phyloP scores from a whole-genome alignment of 2,329 filamentous ascomycete species.

The Pseudogymnoascus sp. region DNA sequence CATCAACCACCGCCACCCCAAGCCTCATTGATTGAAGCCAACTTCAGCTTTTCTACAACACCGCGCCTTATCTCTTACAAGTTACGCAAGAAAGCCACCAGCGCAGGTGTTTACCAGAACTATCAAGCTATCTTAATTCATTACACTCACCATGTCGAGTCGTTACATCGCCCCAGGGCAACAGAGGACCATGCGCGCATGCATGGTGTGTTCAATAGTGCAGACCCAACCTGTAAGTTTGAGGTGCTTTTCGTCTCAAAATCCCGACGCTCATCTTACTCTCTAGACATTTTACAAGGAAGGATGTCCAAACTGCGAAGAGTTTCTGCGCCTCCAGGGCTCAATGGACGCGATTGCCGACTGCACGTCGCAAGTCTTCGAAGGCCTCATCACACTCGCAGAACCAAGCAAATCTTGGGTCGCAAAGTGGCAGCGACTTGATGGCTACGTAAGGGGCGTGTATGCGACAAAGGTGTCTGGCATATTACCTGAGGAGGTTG shows the following conservation, averaged over 20 bases:
- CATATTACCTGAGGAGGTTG: constrained; percentile 60
- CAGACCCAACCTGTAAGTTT: constrained; percentile 64
- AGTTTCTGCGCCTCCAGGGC: constrained; percentile 75
- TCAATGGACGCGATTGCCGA: constrained; percentile 76
- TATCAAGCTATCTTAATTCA: neutral
- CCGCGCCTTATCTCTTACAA: neutral
- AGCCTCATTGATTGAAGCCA: neutral
- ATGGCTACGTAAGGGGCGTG: constrained; percentile 78
- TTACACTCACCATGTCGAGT: constrained; percentile 32
- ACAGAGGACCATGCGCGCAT: constrained; percentile 83
- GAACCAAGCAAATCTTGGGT: constrained; percentile 87
- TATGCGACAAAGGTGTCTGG: constrained; percentile 95
- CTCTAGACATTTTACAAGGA: constrained; percentile 71
- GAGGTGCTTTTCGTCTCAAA: constrained; percentile 4
- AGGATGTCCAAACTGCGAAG: constrained; percentile 95
- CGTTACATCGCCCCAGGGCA: constrained; percentile 68
- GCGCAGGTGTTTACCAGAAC: neutral
- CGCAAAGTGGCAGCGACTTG: constrained; percentile 89
- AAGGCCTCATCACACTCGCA: constrained; percentile 78
- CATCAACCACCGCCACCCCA: neutral
- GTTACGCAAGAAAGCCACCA: neutral
- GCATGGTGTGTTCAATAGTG: constrained; percentile 97
- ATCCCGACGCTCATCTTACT: constrained; percentile 11
- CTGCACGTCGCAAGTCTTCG: constrained; percentile 94
- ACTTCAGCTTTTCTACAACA: neutral